Evolutionary conservation across 768 basidiomycete species (phyloP).

Genomic region (Porpolomopsis calyptriformis): DNA sequence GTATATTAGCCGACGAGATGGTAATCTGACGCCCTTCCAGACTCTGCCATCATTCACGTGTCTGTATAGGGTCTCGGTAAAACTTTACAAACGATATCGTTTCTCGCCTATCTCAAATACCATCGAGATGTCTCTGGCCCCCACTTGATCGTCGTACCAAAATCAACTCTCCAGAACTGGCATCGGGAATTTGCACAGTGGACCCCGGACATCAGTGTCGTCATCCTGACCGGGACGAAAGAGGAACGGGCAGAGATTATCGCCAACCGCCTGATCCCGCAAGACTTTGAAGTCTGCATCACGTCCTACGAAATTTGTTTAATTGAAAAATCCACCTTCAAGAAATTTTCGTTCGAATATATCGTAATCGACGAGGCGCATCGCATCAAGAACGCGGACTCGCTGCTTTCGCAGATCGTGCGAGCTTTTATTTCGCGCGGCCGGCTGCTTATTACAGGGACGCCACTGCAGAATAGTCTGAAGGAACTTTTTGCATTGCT

Average conservation of each 20-base stretch:
- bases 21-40: constrained; percentile 18
- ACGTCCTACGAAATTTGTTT: constrained; percentile 97
- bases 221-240: constrained; percentile 75
- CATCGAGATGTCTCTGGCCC: constrained; percentile 67
- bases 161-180: constrained; percentile 98
- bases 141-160: constrained; percentile 96
- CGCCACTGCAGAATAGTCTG: constrained; percentile 92
- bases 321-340: constrained; percentile 84
- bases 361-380: constrained; percentile 98
- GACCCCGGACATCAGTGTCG: constrained; percentile 80
- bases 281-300: constrained; percentile 89
- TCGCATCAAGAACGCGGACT: constrained; percentile 98
- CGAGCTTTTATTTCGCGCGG: constrained; percentile 83
- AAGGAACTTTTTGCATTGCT: constrained; percentile 88
- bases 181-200: constrained; percentile 83
- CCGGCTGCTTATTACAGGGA: constrained; percentile 89
- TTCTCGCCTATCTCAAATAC: constrained; percentile 89
- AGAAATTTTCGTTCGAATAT: constrained; percentile 95
- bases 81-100: constrained; percentile 95
- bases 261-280: constrained; percentile 63
- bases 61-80: constrained; percentile 79
- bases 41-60: constrained; percentile 1
- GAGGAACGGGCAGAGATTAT: constrained; percentile 85
- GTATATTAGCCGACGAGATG: constrained; percentile 98
- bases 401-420: constrained; percentile 89